Percentiles rank a stretch among this genome's conserved stretches.
These are phyloP conservation scores for Mortierella sp. DNA, from an alignment of 371 early-diverging fungal species.

Conservation along the genomic window DNA sequence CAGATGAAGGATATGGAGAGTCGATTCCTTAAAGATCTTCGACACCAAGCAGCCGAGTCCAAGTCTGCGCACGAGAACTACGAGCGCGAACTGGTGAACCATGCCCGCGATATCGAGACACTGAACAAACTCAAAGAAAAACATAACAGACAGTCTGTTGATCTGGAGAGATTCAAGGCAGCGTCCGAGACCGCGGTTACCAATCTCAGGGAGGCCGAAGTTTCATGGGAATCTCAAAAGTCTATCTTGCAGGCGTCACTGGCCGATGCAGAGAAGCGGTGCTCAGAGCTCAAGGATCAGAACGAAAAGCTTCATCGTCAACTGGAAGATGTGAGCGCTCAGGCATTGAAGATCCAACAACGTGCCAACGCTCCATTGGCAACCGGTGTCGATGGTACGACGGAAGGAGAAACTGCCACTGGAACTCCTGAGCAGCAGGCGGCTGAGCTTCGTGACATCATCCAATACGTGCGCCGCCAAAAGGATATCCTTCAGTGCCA, in stretches of 20 bases:
- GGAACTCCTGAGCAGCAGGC: constrained; percentile 38
- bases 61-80: constrained; percentile 63
- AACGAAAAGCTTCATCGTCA: constrained; percentile 75
- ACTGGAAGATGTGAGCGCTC: constrained; percentile 69
- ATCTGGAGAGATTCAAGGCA: constrained; percentile 19
- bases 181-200: constrained; percentile 53
- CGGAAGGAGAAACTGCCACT: constrained; percentile 9
- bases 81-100: constrained; percentile 64
- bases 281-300: constrained; percentile 65
- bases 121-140: constrained; percentile 47
- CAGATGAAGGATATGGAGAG: constrained; percentile 37
- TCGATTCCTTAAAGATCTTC: constrained; percentile 52
- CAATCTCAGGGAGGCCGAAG: constrained; percentile 53
- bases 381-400: constrained; percentile 7
- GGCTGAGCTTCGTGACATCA: constrained; percentile 68
- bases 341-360: constrained; percentile 53
- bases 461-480: constrained; percentile 73
- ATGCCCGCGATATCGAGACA: constrained; percentile 62
- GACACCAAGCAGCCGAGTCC: constrained; percentile 48
- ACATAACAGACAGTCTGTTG: constrained; percentile 18
- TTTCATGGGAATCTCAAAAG: constrained; percentile 59
- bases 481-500: constrained; percentile 72
- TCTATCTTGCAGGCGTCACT: constrained; percentile 58
- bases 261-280: constrained; percentile 57
- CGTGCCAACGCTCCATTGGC: constrained; percentile 37